Base-by-base conservation (phyloP, 176 grass and related monocot species). In the Saccharum officinarum region DNA sequence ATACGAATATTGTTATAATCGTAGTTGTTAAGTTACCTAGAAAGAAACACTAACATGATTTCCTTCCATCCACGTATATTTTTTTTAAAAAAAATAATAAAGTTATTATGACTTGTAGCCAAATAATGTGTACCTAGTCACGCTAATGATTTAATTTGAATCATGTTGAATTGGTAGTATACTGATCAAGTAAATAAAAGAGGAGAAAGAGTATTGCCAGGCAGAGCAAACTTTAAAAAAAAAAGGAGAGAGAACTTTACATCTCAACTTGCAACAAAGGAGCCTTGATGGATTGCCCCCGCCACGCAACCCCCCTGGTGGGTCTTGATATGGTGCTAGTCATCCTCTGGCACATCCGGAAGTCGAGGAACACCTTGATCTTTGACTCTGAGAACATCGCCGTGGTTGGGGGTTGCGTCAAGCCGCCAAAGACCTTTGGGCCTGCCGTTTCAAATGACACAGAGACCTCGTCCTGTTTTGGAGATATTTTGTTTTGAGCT, bases 41-140 rank as follows among this genome's bases (percentile, higher is more conserved):
- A 70, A 36, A 69, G 16, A 9, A 70, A 70, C 10, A 40, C 7
- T 8, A 8, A 1, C 4, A 3, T 47, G 2, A 4, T 73, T 73
- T 73, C 12, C 2, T 47, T 47, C 6, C 4, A 22, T 22, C 30
- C 20, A 25, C 4, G 10, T 60, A 25, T 34, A 12, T 8, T 22
- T 17, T 22, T 5, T 22, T 8, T 0, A 0, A 4, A 31, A 77
- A 10, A 69, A 28, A 28, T 28, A 28, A 76, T 50, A 22, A 81
- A 67, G 23, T 0, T 30, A 31, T 0, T 1, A 1, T 4, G 0
- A 0, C 57, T 25, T n/a, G 0, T 0, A 69, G 30, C 2, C 57
- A 2, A 66, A 67, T 46, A 1, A 52, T 23, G 3, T 8, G 38
- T 14, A 5, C 15, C n/a, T 49, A 49, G 14, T 49, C 13, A 46